phyloP scores from a whole-genome alignment of 345 rosid species.

The Heritiera fomes region DNA sequence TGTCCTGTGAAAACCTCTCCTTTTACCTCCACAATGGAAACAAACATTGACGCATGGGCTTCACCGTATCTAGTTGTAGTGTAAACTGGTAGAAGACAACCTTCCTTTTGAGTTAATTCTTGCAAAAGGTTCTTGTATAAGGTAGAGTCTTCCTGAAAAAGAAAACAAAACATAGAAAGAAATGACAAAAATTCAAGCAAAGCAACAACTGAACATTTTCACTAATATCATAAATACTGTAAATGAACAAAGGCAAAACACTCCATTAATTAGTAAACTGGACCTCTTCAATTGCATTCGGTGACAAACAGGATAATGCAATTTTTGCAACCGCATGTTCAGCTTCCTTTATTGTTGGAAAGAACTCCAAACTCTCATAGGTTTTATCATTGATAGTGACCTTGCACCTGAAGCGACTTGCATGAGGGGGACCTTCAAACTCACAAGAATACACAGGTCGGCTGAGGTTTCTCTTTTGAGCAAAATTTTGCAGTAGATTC shows the following conservation, averaged over 20 bases:
- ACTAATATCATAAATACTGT: neutral
- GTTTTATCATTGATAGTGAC: constrained; percentile 50
- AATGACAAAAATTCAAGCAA: neutral
- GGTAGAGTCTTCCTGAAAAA: constrained; percentile 41
- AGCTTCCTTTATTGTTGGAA: constrained; percentile 55
- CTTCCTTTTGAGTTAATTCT: constrained; percentile 53
- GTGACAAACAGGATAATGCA: constrained; percentile 46
- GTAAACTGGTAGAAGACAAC: constrained; percentile 47
- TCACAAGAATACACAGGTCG: constrained; percentile 52
- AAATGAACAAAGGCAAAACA: constrained; percentile 11
- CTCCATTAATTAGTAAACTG: constrained; percentile 13
- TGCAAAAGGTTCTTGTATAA: constrained; percentile 64
- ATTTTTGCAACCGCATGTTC: constrained; percentile 67
- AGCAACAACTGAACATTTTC: constrained; percentile 10
- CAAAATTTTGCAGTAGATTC: constrained; percentile 47
- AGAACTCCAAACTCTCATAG: constrained; percentile 40
- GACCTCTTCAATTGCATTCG: constrained; percentile 41
- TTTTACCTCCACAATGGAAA: constrained; percentile 48
- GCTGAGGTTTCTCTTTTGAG: constrained; percentile 45
- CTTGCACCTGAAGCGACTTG: constrained; percentile 45
- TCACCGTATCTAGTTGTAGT: constrained; percentile 45
- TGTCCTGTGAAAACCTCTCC: constrained; percentile 48
- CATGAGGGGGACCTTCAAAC: constrained; percentile 62
- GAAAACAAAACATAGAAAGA: neutral
- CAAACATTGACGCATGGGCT: constrained; percentile 45